Evolutionary conservation across 2,329 filamentous ascomycete genomes (phyloP).

Genomic region (Aspergillus quadrilineatus): DNA sequence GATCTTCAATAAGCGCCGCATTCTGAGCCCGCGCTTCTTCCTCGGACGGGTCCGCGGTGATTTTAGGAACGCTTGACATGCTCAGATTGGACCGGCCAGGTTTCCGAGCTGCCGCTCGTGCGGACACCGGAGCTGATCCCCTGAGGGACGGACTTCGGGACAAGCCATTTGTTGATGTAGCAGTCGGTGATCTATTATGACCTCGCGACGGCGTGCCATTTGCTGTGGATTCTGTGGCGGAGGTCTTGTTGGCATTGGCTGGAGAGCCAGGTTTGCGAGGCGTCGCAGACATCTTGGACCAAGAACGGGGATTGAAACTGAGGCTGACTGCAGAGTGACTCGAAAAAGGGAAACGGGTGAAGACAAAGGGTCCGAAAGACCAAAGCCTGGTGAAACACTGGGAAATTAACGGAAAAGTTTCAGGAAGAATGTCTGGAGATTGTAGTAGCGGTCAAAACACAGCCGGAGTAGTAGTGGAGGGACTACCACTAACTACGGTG

Average conservation of each 20-base stretch:
- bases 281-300: constrained; percentile 42
- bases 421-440: constrained; percentile 22
- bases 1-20: constrained; percentile 74
- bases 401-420: constrained; percentile 29
- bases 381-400: constrained; percentile 21
- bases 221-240: constrained; percentile 29
- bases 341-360: constrained; percentile 12
- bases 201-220: constrained; percentile 39
- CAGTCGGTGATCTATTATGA: constrained; percentile 51
- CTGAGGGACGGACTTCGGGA: constrained; percentile 66
- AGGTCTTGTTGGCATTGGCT: constrained; percentile 34
- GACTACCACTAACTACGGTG: constrained; percentile 13
- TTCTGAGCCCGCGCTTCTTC: constrained; percentile 78
- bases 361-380: constrained; percentile 9
- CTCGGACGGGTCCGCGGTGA: constrained; percentile 54
- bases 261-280: constrained; percentile 44
- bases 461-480: constrained; percentile 20
- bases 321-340: constrained; percentile 12
- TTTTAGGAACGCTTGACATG: constrained; percentile 46
- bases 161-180: constrained; percentile 49
- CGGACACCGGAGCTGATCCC: constrained; percentile 59
- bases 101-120: constrained; percentile 67
- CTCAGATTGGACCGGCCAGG: constrained; percentile 47
- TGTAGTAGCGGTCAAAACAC: constrained; percentile 31
- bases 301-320: constrained; percentile 14